These are phyloP conservation scores for Tuber umbilicatum DNA, from an alignment of 495 filamentous ascomycete genomes.

Conservation along the genomic window DNA sequence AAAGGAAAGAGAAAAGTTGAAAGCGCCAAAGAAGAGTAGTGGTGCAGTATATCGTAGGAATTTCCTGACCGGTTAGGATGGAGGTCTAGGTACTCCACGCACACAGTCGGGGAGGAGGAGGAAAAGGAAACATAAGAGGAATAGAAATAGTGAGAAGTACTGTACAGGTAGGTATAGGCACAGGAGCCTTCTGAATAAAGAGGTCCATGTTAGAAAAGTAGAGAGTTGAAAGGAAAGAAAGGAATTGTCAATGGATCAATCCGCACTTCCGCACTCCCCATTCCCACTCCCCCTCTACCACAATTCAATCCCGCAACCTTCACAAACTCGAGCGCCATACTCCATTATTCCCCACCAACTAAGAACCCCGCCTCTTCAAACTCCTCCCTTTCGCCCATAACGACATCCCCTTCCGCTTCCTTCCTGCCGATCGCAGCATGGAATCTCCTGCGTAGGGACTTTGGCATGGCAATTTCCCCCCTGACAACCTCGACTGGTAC, in stretches of 20 bases:
- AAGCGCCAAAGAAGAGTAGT: not conserved
- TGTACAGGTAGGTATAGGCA: not conserved
- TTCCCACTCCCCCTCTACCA: not conserved
- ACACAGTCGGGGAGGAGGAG: not conserved
- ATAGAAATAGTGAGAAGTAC: not conserved
- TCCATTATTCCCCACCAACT: not conserved
- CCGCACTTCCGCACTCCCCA: not conserved
- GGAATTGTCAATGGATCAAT: slow-evolving; percentile 4
- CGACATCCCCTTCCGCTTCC: slow-evolving; percentile 7
- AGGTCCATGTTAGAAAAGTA: not conserved
- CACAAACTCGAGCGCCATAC: not conserved
- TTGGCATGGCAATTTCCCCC: slow-evolving; percentile 30
- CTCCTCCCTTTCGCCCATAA: slow-evolving; percentile 25
- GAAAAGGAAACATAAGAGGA: not conserved
- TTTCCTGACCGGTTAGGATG: not conserved
- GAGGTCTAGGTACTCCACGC: not conserved
- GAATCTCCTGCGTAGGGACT: slow-evolving; percentile 22
- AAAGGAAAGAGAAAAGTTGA: not conserved
- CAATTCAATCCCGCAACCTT: not conserved
- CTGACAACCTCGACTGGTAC: slow-evolving; percentile 7
- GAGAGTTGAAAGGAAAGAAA: slow-evolving; percentile 1
- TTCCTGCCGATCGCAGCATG: slow-evolving; percentile 27
- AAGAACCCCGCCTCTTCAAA: slow-evolving; percentile 40
- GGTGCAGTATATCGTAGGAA: not conserved
- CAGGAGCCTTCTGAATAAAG: not conserved